Base-by-base conservation (phyloP, 2,329 filamentous ascomycete genomes). In the Nemania sp. region DNA sequence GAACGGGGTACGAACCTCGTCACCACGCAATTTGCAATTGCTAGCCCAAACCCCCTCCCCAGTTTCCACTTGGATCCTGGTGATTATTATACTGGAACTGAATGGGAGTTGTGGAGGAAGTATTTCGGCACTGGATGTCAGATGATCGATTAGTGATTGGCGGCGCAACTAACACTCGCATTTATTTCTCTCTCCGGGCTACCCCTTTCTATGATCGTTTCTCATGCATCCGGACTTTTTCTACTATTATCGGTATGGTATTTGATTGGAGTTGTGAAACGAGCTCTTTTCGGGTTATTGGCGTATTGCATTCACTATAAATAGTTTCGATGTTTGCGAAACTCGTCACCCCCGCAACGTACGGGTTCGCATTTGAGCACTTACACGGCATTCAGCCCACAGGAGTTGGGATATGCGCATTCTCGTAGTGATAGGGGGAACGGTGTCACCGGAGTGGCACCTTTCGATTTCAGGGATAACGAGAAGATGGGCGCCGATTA, bases 321-420 rank as follows among this genome's bases (percentile, higher is more conserved):
- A 45, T 54, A 41, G 51, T 66, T 49, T 55, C 20, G 29, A 47
- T 49, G 24, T 27, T 26, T 18, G 20, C n/a, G 57, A 58, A 32
- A 51, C 26, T 29, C 41, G 29, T n/a, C 22, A n/a, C 51, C 4
- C 6, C 26, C 22, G 47, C 29, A 43, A 45, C n/a, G 27, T 53
- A 35, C 15, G 35, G 62, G 66, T 26, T 64, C 49, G 35, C 35
- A 59, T 60, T 51, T 52, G 4, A 49, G 35, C 49, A 45, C 32
- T 52, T 29, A 54, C 47, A 26, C 24, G 29, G 18, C 24, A 10
- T n/a, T 20, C 13, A 55, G 29, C 41, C 27, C 52, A 51, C 47
- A 51, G 66, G 67, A 66, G 59, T 69, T 69, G n/a, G 41, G 41
- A 45, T 15, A 56, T n/a, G 43, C 29, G 43, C 45, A 38, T 67